These are phyloP conservation scores for Claviceps quebecensis DNA, from an alignment of 2,329 filamentous ascomycete genomes.

Conservation along the genomic window DNA sequence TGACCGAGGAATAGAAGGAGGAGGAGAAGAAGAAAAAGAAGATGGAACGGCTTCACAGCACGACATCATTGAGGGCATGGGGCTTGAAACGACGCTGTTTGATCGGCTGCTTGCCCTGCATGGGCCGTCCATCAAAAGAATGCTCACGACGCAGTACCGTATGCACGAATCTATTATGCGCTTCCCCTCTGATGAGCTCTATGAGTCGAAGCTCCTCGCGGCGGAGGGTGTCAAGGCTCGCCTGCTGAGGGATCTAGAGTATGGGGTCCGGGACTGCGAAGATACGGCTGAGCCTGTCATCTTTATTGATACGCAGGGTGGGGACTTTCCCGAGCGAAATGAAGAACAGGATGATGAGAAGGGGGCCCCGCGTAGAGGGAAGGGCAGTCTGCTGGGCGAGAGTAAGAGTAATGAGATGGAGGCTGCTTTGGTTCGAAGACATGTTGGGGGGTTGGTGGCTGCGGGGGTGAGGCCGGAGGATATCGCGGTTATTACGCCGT, in stretches of 20 bases:
- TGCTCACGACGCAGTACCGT: conserved; percentile 94
- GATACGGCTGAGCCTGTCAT: conserved; percentile 79
- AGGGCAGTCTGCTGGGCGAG: conserved; percentile 31
- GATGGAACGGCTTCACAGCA: conserved; percentile 7
- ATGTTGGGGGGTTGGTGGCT: conserved; percentile 62
- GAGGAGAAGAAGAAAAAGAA: conserved; percentile 19
- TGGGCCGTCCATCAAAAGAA: conserved; percentile 71
- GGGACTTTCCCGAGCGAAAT: conserved; percentile 72
- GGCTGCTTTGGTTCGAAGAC: conserved; percentile 62
- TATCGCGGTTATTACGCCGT: conserved; percentile 88
- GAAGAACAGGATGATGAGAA: conserved; percentile 50
- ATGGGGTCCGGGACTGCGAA: conserved; percentile 65
- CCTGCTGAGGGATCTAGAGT: conserved; percentile 63
- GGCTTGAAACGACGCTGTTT: conserved; percentile 82
- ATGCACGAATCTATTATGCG: conserved; percentile 96
- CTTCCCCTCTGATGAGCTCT: conserved; percentile 81
- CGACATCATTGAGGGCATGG: conserved; percentile 34
- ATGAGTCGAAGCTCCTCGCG: conserved; percentile 68
- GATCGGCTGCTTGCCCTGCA: conserved; percentile 74
- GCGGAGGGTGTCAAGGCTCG: conserved; percentile 64
- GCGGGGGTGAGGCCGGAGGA: conserved; percentile 71
- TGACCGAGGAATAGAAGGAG: too few species aligned
- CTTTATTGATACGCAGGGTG: conserved; percentile 94
- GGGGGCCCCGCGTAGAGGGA: conserved; percentile 28
- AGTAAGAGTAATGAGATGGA: conserved; percentile 92